phyloP scores from a whole-genome alignment of 805 yeast species.

The Sugiyamaella marilandica region DNA sequence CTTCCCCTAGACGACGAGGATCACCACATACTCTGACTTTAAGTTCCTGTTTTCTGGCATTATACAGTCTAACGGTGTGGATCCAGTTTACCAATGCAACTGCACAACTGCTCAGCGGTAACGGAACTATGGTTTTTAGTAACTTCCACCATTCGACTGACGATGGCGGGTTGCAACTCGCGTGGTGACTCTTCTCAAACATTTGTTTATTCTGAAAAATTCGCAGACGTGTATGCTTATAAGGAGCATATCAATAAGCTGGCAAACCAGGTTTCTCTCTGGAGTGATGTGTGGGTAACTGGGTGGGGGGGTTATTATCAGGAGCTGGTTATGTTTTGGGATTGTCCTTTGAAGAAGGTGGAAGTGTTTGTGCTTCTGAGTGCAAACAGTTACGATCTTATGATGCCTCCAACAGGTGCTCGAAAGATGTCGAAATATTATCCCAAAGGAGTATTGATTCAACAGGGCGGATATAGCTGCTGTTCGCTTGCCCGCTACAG shows the following conservation, averaged over 20 bases:
- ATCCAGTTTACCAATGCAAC: constrained; percentile 14
- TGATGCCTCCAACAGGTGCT: constrained; percentile 21
- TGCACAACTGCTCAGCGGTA: constrained; percentile 5
- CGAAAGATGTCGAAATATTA: constrained; percentile 15
- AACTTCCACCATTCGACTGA: too few species aligned
- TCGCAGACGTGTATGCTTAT: not conserved
- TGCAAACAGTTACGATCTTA: constrained; percentile 24
- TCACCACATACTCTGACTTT: constrained; percentile 14
- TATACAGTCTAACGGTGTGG: constrained; percentile 21
- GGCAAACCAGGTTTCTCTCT: not conserved
- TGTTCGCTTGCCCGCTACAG: constrained; percentile 23
- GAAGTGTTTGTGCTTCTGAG: constrained; percentile 15
- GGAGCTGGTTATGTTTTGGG: constrained; percentile 11
- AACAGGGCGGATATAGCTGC: constrained; percentile 22
- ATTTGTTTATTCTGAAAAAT: not conserved
- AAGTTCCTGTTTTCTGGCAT: constrained; percentile 8
- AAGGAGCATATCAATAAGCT: not conserved
- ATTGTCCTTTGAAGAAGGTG: constrained; percentile 14
- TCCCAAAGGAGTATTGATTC: constrained; percentile 16
- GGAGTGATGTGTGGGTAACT: constrained; percentile 8
- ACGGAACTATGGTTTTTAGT: constrained; percentile 13
- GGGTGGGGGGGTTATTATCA: constrained; percentile 6
- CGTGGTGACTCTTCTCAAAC: constrained; percentile 12
- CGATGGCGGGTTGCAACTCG: constrained; percentile 13
- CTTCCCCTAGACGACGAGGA: constrained; percentile 12